Percentiles rank a stretch among this genome's conserved stretches.
Conservation (phyloP, 176 grass and related monocot species). For the Pontederia paniculata region DNA sequence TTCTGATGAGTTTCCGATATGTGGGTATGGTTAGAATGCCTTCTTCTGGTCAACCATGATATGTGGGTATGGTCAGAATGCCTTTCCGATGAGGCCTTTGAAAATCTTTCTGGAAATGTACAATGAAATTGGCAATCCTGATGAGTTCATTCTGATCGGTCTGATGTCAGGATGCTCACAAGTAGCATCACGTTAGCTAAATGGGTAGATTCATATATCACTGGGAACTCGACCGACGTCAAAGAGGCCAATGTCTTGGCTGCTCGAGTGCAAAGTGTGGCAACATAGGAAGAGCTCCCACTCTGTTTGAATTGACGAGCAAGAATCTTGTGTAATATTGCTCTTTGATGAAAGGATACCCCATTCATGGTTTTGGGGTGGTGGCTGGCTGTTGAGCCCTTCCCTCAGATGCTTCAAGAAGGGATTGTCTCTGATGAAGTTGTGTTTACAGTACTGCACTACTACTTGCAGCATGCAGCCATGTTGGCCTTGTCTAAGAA, state of each 20-base stretch:
- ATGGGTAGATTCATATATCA: conserved; percentile 57
- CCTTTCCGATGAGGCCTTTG: conserved; percentile 40
- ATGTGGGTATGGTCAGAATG: conserved; percentile 69
- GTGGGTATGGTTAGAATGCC: no score
- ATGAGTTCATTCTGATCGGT: conserved; percentile 49
- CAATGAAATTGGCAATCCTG: conserved; percentile 36
- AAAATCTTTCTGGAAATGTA: conserved; percentile 55
- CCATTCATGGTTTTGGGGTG: conserved; percentile 72
- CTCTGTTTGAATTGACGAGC: conserved; percentile 59
- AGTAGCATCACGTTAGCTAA: conserved; percentile 46
- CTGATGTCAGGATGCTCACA: conserved; percentile 87
- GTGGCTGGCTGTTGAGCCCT: conserved; percentile 60
- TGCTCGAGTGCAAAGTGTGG: conserved; percentile 79
- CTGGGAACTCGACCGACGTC: conserved; percentile 26
- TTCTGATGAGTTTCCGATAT: no score
- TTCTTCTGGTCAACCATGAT: conserved; percentile 74
- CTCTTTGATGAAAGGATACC: conserved; percentile 91
- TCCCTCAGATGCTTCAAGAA: conserved; percentile 59
- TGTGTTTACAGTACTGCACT: conserved; percentile 62
- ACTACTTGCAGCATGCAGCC: conserved; percentile 70
- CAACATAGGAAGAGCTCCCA: conserved; percentile 62
- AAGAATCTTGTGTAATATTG: conserved; percentile 64
- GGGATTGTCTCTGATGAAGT: conserved; percentile 49
- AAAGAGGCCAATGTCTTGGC: conserved; percentile 50
- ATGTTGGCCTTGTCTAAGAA: conserved; percentile 72